phyloP scores from a whole-genome alignment of 768 basidiomycete species.

The Collybia mongolica region DNA sequence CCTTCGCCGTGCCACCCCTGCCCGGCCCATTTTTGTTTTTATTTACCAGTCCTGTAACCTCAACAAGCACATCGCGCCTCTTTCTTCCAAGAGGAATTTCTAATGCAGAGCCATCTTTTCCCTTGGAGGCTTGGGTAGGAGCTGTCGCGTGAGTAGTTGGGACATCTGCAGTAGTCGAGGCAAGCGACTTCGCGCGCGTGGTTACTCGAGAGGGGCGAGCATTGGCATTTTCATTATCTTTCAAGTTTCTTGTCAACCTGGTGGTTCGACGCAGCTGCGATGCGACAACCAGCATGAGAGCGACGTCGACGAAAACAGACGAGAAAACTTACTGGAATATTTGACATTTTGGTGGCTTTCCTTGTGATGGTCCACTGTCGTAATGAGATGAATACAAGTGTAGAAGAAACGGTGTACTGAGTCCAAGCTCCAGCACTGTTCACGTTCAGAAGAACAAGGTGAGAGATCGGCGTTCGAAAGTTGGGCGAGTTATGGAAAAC shows the following conservation, averaged over 20 bases:
- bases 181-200: slow-evolving; percentile 57
- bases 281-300: neutral
- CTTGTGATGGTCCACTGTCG: too few species aligned
- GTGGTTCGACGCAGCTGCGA: slow-evolving; percentile 64
- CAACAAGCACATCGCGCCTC: slow-evolving; percentile 74
- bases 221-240: slow-evolving; percentile 67
- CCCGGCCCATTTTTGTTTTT: slow-evolving; percentile 25
- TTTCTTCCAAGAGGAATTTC: slow-evolving; percentile 59
- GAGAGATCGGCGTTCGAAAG: slow-evolving; percentile 8
- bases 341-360: slow-evolving; percentile 19
- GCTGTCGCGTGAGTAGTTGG: slow-evolving; percentile 32
- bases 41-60: slow-evolving; percentile 51
- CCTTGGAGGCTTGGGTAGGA: slow-evolving; percentile 40
- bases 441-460: slow-evolving; percentile 1
- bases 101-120: slow-evolving; percentile 23
- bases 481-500: slow-evolving; percentile 9
- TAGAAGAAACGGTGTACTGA: too few species aligned
- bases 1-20: slow-evolving; percentile 31
- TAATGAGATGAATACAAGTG: too few species aligned
- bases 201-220: slow-evolving; percentile 52
- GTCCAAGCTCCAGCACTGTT: neutral
- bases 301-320: neutral
- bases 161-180: slow-evolving; percentile 29
- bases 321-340: slow-evolving; percentile 30
- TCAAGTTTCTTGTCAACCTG: slow-evolving; percentile 50